Base-by-base conservation (phyloP, 2,329 filamentous ascomycete genomes). In the Cladophialophora psammophila region DNA sequence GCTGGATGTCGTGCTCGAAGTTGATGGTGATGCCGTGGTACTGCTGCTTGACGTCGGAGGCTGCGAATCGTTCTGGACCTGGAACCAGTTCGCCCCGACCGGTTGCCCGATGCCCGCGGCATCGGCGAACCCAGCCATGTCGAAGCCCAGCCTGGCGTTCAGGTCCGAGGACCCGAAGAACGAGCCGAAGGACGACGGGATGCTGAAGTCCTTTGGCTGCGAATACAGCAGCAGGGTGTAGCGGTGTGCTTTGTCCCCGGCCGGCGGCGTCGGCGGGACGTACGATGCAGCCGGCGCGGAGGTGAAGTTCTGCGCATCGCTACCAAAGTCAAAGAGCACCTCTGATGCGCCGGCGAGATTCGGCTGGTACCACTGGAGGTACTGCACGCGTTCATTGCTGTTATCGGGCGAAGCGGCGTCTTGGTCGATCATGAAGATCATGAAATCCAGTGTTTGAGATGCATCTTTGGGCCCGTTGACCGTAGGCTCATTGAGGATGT, bases 61-160 rank as follows among this genome's bases (percentile, higher is more conserved):
- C 57, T 36, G 54, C 54, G 50, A 63, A 45, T n/a, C 53, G 60
- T 72, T 70, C 61, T 68, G 58, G 31, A 75, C 70, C 55, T 79
- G 77, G 55, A 82, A 78, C 70, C 76, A 82, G 65, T 79, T 81
- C 6, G 74, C 78, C 0, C 77, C 78, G 20, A 80, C 52, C 0
- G 77, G 74, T 0, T 68, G 60, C 5, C 62, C 68, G 10, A 82
- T 60, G 1, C 71, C 73, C 1, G 77, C 72, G 1, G 76, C 78
- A 0, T 66, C 55, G 2, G 77, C 71, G 68, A 82, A 82, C 31
- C 72, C 68, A 3, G 62, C 69, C 0, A 78, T 70, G 57, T 81
- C 75, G 66, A 81, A 82, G 10, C 75, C 74, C 0, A 77, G 65
- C 5, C 77, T 57, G 66, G 65, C 69, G 62, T 72, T 70, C 18